Evolutionary conservation across 768 basidiomycete genomes (phyloP).

Genomic region (Filobasidium floriforme): DNA sequence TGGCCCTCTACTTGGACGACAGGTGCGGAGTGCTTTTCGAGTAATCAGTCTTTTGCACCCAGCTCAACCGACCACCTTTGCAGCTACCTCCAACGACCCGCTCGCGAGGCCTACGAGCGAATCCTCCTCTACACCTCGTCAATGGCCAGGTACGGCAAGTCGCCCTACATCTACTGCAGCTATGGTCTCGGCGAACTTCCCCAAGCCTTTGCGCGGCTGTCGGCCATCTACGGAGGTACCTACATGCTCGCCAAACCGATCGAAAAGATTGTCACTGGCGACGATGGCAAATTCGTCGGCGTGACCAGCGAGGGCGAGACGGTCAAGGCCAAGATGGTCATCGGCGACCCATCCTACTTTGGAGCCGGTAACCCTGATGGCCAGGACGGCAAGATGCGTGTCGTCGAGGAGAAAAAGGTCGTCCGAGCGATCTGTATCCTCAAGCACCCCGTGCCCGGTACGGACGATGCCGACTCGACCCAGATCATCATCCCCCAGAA

Average conservation of each 20-base stretch:
- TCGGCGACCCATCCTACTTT: slow-evolving; percentile 97
- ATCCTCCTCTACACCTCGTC: slow-evolving; percentile 96
- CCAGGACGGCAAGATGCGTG: slow-evolving; percentile 64
- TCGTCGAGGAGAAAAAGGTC: slow-evolving; percentile 87
- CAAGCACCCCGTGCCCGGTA: slow-evolving; percentile 96
- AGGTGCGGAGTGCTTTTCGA: slow-evolving; percentile 56
- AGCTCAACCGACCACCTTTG: slow-evolving; percentile 10
- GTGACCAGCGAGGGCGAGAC: slow-evolving; percentile 83
- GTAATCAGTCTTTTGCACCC: neutral
- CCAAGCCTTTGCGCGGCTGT: slow-evolving; percentile 94
- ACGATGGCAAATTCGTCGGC: slow-evolving; percentile 78
- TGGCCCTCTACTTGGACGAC: slow-evolving; percentile 96
- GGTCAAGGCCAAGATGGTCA: slow-evolving; percentile 94
- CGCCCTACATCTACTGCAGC: slow-evolving; percentile 97
- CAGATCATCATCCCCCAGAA: slow-evolving; percentile 99
- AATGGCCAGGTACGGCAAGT: slow-evolving; percentile 98
- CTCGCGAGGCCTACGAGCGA: slow-evolving; percentile 82
- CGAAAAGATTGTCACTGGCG: slow-evolving; percentile 79
- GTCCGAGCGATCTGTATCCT: slow-evolving; percentile 94
- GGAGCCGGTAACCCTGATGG: slow-evolving; percentile 60
- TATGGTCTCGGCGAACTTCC: slow-evolving; percentile 98
- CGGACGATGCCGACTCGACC: slow-evolving; percentile 86
- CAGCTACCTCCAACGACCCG: slow-evolving; percentile 88
- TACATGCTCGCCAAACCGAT: slow-evolving; percentile 99
- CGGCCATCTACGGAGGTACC: slow-evolving; percentile 97